These are phyloP conservation scores for Amaranthus tricolor DNA, from an alignment of 179 eudicot species.

Conservation along the genomic window DNA sequence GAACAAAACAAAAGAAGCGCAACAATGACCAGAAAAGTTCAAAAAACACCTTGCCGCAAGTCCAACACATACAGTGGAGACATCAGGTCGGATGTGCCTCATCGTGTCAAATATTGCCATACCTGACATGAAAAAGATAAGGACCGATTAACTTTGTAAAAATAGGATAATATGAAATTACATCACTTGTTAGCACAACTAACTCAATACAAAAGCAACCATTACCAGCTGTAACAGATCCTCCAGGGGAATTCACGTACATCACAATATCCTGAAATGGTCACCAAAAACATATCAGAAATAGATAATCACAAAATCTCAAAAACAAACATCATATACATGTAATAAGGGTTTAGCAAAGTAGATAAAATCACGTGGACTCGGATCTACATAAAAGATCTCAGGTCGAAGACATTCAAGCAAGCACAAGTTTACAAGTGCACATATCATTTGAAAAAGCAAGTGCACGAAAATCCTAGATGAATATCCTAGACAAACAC, in stretches of 20 bases:
- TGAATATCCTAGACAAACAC: background rate
- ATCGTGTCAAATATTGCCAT: constrained; percentile 95
- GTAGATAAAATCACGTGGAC: too few species aligned
- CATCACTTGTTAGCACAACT: background rate
- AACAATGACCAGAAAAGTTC: background rate
- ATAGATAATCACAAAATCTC: background rate
- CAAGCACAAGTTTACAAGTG: too few species aligned
- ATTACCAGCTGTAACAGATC: constrained; percentile 96
- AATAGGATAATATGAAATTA: background rate
- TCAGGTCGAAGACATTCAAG: too few species aligned
- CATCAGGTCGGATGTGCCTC: constrained; percentile 95
- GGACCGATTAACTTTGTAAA: background rate
- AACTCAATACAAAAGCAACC: background rate
- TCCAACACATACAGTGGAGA: constrained; percentile 94
- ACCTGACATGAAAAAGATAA: constrained; percentile 39
- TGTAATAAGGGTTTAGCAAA: background rate
- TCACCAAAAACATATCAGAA: constrained; percentile 1
- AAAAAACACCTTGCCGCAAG: constrained; percentile 77
- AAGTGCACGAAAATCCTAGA: too few species aligned
- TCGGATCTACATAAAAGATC: too few species aligned
- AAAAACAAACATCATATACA: background rate
- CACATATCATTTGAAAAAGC: too few species aligned
- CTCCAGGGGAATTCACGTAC: constrained; percentile 98
- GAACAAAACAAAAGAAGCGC: background rate
- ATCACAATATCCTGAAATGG: constrained; percentile 77